phyloP scores from a whole-genome alignment of 2,329 filamentous ascomycete genomes.

The Sclerotinia minor region DNA sequence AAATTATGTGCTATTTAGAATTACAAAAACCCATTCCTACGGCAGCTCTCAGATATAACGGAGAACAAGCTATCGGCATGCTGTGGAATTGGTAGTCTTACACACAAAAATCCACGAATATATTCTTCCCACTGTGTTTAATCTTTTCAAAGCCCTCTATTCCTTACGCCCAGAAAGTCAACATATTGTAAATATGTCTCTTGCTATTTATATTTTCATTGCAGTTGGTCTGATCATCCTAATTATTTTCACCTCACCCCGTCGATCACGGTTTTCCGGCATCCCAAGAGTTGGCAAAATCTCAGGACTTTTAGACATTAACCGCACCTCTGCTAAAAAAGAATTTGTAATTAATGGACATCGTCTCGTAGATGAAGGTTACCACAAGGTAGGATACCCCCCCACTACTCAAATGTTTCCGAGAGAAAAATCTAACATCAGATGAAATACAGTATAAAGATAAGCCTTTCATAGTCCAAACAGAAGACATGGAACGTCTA shows the following conservation, averaged over 20 bases:
- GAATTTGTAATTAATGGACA: slow-evolving; percentile 11
- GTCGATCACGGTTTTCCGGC: background rate
- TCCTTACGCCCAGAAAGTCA: too few species aligned
- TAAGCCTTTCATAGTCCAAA: slow-evolving; percentile 4
- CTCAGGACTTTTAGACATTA: background rate
- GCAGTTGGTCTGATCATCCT: background rate
- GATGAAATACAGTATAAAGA: slow-evolving; percentile 3
- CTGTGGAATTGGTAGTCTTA: background rate
- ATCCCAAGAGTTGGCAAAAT: slow-evolving; percentile 11
- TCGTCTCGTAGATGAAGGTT: slow-evolving; percentile 3
- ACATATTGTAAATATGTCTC: background rate
- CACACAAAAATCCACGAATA: background rate
- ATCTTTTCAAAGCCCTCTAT: too few species aligned
- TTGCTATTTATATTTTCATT: background rate
- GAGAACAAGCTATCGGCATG: background rate
- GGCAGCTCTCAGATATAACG: background rate
- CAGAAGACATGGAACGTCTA: slow-evolving; percentile 4
- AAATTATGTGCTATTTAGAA: too few species aligned
- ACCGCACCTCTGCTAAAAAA: background rate
- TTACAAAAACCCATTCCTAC: too few species aligned
- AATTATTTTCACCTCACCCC: background rate
- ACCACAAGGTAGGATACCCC: background rate
- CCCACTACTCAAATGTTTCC: background rate
- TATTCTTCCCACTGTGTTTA: background rate
- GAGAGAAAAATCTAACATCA: background rate